Evolutionary conservation across 805 yeast genomes (phyloP).

Genomic region (Candida coquimbonensis): DNA sequence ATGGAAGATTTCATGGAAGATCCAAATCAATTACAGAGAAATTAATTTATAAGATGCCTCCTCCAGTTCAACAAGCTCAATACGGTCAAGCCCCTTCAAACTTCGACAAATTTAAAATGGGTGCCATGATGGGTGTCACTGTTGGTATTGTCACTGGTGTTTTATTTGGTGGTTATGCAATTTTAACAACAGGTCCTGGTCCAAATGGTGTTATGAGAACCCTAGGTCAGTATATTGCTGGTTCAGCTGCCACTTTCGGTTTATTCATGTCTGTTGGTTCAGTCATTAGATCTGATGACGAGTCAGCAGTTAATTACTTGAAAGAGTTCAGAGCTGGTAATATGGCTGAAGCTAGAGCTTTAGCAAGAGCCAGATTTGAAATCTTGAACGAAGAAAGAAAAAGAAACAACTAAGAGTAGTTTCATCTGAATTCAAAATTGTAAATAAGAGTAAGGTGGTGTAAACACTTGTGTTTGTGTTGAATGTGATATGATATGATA

Average conservation of each 20-base stretch:
- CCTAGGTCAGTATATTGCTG: constrained; percentile 91
- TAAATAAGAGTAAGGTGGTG: not conserved
- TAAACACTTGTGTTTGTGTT: too few relatives aligned
- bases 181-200: constrained; percentile 92
- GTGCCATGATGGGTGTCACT: constrained; percentile 85
- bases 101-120: constrained; percentile 98
- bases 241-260: constrained; percentile 95
- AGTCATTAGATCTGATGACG: constrained; percentile 70
- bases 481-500: too few relatives aligned
- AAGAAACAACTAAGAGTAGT: constrained; percentile 9
- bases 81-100: constrained; percentile 64
- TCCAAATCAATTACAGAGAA: not conserved
- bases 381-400: constrained; percentile 18
- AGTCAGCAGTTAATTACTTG: constrained; percentile 13
- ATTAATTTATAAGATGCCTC: constrained; percentile 21
- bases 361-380: constrained; percentile 36
- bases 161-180: constrained; percentile 88
- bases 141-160: constrained; percentile 92
- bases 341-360: constrained; percentile 35
- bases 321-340: constrained; percentile 29
- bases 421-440: not conserved
- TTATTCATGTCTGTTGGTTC: constrained; percentile 95
- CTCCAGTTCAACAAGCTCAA: constrained; percentile 65
- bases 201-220: constrained; percentile 97
- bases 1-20: constrained; percentile 11